Base-by-base conservation (phyloP, 2,329 filamentous ascomycete genomes). In the Verticillium longisporum region DNA sequence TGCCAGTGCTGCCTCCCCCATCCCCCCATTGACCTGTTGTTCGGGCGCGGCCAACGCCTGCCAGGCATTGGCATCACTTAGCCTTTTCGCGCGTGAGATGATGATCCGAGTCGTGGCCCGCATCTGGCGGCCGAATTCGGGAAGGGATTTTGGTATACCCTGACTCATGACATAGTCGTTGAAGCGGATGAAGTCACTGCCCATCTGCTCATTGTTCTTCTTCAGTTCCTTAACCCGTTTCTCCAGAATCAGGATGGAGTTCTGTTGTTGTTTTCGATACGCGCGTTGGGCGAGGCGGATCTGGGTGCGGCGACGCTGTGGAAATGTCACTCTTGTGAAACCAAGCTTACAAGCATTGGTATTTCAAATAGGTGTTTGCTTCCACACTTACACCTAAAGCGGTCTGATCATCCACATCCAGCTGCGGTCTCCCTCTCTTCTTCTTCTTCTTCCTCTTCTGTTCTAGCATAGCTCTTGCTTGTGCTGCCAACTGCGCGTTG, bases 281-380 rank as follows among this genome's bases (percentile, higher is more conserved):
- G 91, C 91, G 65, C 92, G 81, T 72, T 96, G 92, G 1, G 92
- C 92, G 60, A 94, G 83, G 32, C 92, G 87, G 65, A 97, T 95
- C 71, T 97, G 92, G 6, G 91, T 94, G 60, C 92, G 85, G 59
- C 92, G 88, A 64, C 91, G 88, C 89, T 90, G 50, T 56, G 63
- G 55, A 31, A 41, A 63, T 64, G 64, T 74, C 61, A 73, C 68
- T 13, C 55, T 33, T 55, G 26, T 33, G 54, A 55, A 54, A 56
- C 18, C 18, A 61, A 54, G 58, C 15, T 59, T 15, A 45, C 18
- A 21, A n/a, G 61, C 57, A 32, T 55, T 50, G 41, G 41, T 18
- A 18, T n/a, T 9, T 4, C 7, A 18, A 2, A n/a, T n/a, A 9
- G 4, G 41, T 50, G 10, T 50, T 18, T 21, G n/a, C 5, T 9